phyloP scores from a whole-genome alignment of 2,329 filamentous ascomycete species.

The Furcasterigmium furcatum region DNA sequence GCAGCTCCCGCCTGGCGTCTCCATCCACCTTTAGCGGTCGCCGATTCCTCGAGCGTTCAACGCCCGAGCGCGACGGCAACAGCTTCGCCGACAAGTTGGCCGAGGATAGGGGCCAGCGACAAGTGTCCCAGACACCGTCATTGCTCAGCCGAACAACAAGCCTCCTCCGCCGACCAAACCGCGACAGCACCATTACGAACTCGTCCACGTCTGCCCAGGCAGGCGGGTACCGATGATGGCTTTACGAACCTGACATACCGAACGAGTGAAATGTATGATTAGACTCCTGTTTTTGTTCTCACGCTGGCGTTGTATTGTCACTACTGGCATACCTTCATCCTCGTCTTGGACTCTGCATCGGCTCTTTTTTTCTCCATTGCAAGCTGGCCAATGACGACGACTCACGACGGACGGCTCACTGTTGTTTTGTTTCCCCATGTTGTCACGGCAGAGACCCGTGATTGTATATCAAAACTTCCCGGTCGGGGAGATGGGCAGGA shows the following conservation, averaged over 20 bases:
- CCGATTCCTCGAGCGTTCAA: slow-evolving; percentile 46
- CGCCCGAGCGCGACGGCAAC: slow-evolving; percentile 35
- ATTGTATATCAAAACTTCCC: neutral
- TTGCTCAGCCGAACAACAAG: slow-evolving; percentile 42
- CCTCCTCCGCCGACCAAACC: slow-evolving; percentile 37
- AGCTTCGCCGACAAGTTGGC: slow-evolving; percentile 28
- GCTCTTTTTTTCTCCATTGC: slow-evolving; percentile 8
- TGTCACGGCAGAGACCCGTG: neutral
- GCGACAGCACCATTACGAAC: slow-evolving; percentile 37
- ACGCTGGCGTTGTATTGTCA: slow-evolving; percentile 10
- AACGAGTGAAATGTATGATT: slow-evolving; percentile 15
- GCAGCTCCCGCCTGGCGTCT: slow-evolving; percentile 39
- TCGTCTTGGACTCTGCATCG: slow-evolving; percentile 9
- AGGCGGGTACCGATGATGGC: slow-evolving; percentile 41
- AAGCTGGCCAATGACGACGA: slow-evolving; percentile 12
- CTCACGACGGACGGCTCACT: slow-evolving; percentile 3
- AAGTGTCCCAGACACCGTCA: slow-evolving; percentile 39
- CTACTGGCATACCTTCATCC: slow-evolving; percentile 10
- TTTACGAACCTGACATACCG: slow-evolving; percentile 19
- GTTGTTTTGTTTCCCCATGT: neutral
- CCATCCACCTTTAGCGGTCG: slow-evolving; percentile 36
- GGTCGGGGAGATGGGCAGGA: neutral
- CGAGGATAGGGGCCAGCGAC: slow-evolving; percentile 40
- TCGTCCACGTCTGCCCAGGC: slow-evolving; percentile 35
- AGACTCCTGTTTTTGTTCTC: slow-evolving; percentile 10